Conservation (phyloP, 2,329 filamentous ascomycete genomes). For the Penicillium thymicola region DNA sequence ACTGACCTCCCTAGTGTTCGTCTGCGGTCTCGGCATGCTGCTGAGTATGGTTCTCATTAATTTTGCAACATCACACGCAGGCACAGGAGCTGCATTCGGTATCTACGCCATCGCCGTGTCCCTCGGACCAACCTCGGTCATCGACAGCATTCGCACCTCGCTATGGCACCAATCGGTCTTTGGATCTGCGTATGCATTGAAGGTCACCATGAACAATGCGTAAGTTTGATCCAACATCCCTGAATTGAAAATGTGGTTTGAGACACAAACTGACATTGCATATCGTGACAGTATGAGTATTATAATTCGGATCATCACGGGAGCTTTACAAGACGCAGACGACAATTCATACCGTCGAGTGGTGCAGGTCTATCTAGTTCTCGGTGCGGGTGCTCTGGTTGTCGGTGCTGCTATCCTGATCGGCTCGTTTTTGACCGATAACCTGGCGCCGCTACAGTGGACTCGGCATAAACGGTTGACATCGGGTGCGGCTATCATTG, state of each 20-base stretch:
- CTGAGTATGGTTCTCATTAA: slow-evolving; percentile 54
- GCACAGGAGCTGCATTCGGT: slow-evolving; percentile 59
- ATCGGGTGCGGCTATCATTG: slow-evolving; percentile 45
- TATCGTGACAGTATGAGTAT: slow-evolving; percentile 53
- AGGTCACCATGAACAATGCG: slow-evolving; percentile 61
- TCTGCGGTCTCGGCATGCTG: slow-evolving; percentile 52
- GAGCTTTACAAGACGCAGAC: slow-evolving; percentile 58
- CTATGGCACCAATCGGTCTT: slow-evolving; percentile 61
- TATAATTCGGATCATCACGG: slow-evolving; percentile 56
- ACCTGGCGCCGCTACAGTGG: slow-evolving; percentile 56
- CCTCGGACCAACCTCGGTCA: slow-evolving; percentile 57
- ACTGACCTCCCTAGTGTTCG: slow-evolving; percentile 30
- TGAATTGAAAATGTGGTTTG: background rate
- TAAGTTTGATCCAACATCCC: slow-evolving; percentile 19
- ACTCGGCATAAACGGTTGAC: slow-evolving; percentile 52
- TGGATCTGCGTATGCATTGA: slow-evolving; percentile 58
- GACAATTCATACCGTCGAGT: slow-evolving; percentile 56
- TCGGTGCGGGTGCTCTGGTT: slow-evolving; percentile 50
- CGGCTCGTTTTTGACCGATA: slow-evolving; percentile 39
- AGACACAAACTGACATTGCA: background rate
- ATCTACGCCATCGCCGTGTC: slow-evolving; percentile 57
- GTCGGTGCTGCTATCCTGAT: slow-evolving; percentile 44
- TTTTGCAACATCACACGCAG: slow-evolving; percentile 49
- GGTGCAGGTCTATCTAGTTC: slow-evolving; percentile 54
- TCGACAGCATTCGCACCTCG: slow-evolving; percentile 59